A percentile compares a stretch with the other conserved stretches of the same genome.
Evolutionary conservation across 768 basidiomycete genomes (phyloP).

Genomic region (Kwoniella sp.): DNA sequence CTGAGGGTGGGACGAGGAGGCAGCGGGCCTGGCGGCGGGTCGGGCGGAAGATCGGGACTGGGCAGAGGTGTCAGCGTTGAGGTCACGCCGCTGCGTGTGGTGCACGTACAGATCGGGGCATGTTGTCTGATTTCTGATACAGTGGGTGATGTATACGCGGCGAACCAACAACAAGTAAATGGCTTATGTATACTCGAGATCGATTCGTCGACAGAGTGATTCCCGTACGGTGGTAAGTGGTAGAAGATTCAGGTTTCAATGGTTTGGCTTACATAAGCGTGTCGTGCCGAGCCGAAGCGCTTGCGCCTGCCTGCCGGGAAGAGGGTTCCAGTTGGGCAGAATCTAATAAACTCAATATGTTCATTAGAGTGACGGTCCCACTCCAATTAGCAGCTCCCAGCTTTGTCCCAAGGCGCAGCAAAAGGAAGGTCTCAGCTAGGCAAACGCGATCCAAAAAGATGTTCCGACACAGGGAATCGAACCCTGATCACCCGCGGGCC

Average conservation of each 20-base stretch:
- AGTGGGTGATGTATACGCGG: not conserved
- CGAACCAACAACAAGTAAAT: not conserved
- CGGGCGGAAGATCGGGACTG: conserved; percentile 41
- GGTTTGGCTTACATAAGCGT: not conserved
- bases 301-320: no score
- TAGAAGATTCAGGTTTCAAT: conserved; percentile 5
- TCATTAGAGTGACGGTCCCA: no score
- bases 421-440: no score
- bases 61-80: conserved; percentile 4
- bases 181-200: not conserved
- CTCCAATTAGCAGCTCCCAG: no score
- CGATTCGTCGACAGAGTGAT: not conserved
- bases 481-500: no score
- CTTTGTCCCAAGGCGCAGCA: no score
- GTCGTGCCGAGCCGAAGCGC: not conserved
- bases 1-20: conserved; percentile 28
- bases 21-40: conserved; percentile 40
- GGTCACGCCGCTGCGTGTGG: not conserved
- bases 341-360: no score
- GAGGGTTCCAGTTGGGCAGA: no score
- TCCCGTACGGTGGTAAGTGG: not conserved
- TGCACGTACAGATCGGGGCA: conserved; percentile 41
- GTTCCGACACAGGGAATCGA: no score
- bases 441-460: no score
- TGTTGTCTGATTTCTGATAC: conserved; percentile 2